These are phyloP conservation scores for Cyclanthera cordifolia DNA, from an alignment of 306 rosid species.

Conservation along the genomic window DNA sequence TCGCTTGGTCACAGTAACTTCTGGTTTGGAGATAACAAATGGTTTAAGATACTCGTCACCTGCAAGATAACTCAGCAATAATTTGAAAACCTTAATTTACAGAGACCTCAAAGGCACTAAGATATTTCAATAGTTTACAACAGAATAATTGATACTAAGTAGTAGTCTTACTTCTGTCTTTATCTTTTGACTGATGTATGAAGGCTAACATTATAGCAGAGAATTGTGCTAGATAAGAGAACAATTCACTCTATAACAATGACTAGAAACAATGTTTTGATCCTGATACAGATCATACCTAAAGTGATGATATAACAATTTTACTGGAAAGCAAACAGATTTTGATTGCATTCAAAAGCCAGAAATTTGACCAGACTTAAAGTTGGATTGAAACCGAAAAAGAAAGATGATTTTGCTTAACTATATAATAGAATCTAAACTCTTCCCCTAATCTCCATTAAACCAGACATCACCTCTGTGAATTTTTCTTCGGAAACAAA, in stretches of 20 bases:
- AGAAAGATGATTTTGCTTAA: neutral
- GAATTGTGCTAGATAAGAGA: neutral
- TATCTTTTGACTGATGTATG: neutral
- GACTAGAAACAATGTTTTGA: neutral
- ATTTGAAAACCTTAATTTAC: neutral
- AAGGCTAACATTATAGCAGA: neutral
- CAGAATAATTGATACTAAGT: neutral
- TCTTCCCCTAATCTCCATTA: neutral
- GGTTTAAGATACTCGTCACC: slow-evolving; percentile 79
- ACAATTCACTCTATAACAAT: neutral
- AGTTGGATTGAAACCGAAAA: neutral
- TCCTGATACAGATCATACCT: neutral
- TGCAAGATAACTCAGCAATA: slow-evolving; percentile 14
- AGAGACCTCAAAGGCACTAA: neutral
- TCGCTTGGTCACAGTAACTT: slow-evolving; percentile 63
- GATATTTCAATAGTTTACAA: neutral
- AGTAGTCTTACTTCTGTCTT: neutral
- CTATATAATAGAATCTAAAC: neutral
- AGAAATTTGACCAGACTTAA: neutral
- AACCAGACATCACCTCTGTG: neutral
- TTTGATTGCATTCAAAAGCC: neutral
- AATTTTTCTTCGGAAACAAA: neutral
- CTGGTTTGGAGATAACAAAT: slow-evolving; percentile 68
- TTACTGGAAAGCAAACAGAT: neutral
- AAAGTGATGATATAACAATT: neutral